Evolutionary conservation across 495 filamentous ascomycete species (phyloP).

Genomic region (Melanomma pulvis-pyrius): DNA sequence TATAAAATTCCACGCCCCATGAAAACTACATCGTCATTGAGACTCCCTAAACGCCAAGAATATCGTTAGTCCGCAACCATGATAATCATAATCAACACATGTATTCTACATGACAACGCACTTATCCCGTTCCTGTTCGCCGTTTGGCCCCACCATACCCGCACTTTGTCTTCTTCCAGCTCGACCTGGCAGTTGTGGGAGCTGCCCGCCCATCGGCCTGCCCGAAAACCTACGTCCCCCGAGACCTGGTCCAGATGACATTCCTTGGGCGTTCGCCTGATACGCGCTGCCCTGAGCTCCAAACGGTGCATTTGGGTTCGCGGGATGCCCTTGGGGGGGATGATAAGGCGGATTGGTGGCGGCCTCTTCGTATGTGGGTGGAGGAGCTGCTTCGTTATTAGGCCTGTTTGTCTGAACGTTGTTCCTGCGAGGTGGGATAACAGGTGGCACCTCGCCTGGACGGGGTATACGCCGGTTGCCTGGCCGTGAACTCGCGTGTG

Average conservation of each 20-base stretch:
- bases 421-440: conserved; percentile 46
- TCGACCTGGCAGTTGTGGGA: not conserved
- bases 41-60: not conserved
- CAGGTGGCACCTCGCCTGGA: conserved; percentile 34
- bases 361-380: conserved; percentile 83
- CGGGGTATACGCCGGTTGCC: conserved; percentile 29
- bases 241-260: not conserved
- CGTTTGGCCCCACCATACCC: conserved; percentile 18
- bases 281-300: conserved; percentile 21
- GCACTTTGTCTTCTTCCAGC: conserved; percentile 27
- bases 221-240: conserved; percentile 10
- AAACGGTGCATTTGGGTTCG: conserved; percentile 52
- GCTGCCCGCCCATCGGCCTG: conserved; percentile 3
- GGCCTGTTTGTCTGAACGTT: conserved; percentile 28
- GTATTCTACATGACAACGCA: conserved; percentile 45
- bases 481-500: conserved; percentile 43
- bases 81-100: not conserved
- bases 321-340: conserved; percentile 62
- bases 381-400: conserved; percentile 57
- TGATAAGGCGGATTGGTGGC: conserved; percentile 64
- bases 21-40: not conserved
- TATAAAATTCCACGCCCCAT: not conserved
- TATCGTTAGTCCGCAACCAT: not conserved
- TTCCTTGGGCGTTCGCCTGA: not conserved
- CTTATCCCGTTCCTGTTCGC: conserved; percentile 40